Evolutionary conservation across 1,284 basidiomycete genomes (phyloP), one percentile per base, ranked within the genome.

Genomic region (Trichosporon sp.): DNA sequence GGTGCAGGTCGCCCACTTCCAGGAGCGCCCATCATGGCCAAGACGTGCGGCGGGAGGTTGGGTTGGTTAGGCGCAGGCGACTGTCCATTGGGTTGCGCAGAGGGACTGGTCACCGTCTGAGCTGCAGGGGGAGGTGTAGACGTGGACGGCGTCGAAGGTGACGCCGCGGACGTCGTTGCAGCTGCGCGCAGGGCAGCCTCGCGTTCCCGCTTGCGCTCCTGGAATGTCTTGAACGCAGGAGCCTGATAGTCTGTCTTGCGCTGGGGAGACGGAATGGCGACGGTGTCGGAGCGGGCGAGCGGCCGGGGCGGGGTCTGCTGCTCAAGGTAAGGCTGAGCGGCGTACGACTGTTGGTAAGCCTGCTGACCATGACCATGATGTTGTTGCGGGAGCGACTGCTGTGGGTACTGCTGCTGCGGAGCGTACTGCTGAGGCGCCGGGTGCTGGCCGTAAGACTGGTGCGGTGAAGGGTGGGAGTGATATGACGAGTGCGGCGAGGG

Each of bases 171-270:
- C 4, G 46, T 67, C 5, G 59, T 26, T 1, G 72, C 71, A 1
- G 74, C 72, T 8, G 76, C 75, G 26, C 71, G 63, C 35, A 78
- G 40, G 1, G 77, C 77, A 40, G 72, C 59, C 61, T 83, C 80
- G 54, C 80, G 80, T 38, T 79, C 81, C 37, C 78, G 71, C 71
- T 78, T 80, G 31, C 81, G 75, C 26, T 83, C 80, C 71, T 82
- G 80, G 67, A 83, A 84, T 2, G 83, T 83, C 71, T 78, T 77
- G 68, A 84, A 81, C 10, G 79, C 77, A 0, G 83, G 83, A 3
- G 80, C 70, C 11, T 76, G 79, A 70, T 83, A 83, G 0, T 73
- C 75, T 6, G 59, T 63, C 59, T 63, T 63, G 19, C 59, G 59
- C 59, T 63, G 59, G 14, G 59, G 59, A 35, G 59, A 63, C 32